Conservation (phyloP, 768 basidiomycete species). For the Tylopilus vinaceipallidus region DNA sequence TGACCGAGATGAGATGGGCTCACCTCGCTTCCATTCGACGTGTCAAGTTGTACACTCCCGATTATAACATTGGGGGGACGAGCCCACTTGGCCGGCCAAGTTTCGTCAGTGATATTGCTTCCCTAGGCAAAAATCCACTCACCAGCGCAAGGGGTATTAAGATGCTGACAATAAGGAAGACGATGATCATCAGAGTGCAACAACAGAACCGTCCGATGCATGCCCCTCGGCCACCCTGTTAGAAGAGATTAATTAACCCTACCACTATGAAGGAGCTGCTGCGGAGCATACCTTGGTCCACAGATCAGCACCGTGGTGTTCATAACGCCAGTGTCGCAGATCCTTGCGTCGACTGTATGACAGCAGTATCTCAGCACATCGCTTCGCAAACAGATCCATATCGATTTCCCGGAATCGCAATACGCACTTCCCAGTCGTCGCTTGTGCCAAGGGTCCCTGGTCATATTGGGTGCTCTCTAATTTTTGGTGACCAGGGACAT, state of each 20-base stretch:
- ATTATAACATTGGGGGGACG: conserved; percentile 68
- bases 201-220: conserved; percentile 72
- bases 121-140: conserved; percentile 22
- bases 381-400: not conserved
- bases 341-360: conserved; percentile 25
- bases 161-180: conserved; percentile 67
- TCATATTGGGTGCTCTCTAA: conserved; percentile 40
- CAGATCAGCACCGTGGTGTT: conserved; percentile 52
- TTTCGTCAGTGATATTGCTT: not conserved
- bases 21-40: conserved; percentile 46
- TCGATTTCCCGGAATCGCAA: no score
- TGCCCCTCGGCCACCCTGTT: conserved; percentile 56
- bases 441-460: conserved; percentile 40
- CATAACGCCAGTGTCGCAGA: conserved; percentile 51
- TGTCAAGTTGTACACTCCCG: conserved; percentile 40
- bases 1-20: conserved; percentile 13
- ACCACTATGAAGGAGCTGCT: not conserved
- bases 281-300: conserved; percentile 58
- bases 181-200: conserved; percentile 64
- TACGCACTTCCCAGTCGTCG: conserved; percentile 31
- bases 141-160: conserved; percentile 68
- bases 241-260: not conserved
- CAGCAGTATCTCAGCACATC: conserved; percentile 3
- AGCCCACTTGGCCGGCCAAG: conserved; percentile 54
- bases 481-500: conserved; percentile 23